These are phyloP conservation scores for Ophiostoma sp. DNA, from an alignment of 2,329 filamentous ascomycete species.

Conservation along the genomic window DNA sequence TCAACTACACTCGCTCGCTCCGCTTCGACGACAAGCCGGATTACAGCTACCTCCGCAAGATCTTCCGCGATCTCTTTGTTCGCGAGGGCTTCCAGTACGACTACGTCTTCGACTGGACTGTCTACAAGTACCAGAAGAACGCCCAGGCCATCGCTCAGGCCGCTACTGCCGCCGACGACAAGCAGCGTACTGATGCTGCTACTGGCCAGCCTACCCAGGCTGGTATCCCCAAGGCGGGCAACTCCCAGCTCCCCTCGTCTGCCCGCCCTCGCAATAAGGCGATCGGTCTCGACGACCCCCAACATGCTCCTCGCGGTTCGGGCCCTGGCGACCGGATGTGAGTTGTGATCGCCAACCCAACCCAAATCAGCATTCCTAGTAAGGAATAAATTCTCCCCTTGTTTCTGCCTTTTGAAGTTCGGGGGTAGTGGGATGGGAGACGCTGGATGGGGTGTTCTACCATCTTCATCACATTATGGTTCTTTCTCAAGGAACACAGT, in stretches of 20 bases:
- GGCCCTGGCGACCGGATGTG: constrained; percentile 91
- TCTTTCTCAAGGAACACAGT: neutral
- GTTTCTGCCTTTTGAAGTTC: constrained; percentile 48
- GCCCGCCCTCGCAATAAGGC: constrained; percentile 65
- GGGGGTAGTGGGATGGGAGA: constrained; percentile 17
- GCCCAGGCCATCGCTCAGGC: constrained; percentile 88
- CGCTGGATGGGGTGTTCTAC: neutral
- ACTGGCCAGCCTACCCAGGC: constrained; percentile 50
- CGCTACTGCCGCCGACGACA: constrained; percentile 71
- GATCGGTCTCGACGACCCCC: constrained; percentile 57
- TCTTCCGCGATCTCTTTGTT: constrained; percentile 98
- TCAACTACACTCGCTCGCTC: constrained; percentile 97
- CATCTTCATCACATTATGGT: no score
- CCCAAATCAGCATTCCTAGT: constrained; percentile 60
- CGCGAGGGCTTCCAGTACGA: constrained; percentile 99
- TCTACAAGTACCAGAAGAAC: constrained; percentile 99
- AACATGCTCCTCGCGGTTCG: constrained; percentile 48
- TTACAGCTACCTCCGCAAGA: constrained; percentile 99
- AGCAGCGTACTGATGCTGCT: constrained; percentile 59
- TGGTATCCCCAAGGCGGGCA: constrained; percentile 37
- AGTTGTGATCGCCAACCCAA: constrained; percentile 61
- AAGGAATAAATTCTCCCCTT: constrained; percentile 88
- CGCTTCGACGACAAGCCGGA: constrained; percentile 99
- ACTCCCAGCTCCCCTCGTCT: constrained; percentile 64
- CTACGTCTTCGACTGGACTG: constrained; percentile 99